phyloP scores from a whole-genome alignment of 768 basidiomycete species.

The Kwoniella mangroviensis region DNA sequence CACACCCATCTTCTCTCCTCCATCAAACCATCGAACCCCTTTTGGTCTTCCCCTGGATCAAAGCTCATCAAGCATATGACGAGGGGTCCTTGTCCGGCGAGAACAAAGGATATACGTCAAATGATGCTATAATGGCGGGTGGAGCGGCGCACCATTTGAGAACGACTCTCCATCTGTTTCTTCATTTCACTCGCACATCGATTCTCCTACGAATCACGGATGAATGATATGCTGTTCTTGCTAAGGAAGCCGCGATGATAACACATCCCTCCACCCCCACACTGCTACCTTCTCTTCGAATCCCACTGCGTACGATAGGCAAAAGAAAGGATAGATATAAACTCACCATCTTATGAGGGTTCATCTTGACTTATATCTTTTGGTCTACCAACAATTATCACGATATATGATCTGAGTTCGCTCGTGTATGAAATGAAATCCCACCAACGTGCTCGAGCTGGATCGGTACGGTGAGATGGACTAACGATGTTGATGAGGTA shows the following conservation, averaged over 20 bases:
- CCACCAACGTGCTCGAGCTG: neutral
- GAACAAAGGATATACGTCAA: constrained; percentile 24
- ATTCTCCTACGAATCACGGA: too few relatives aligned
- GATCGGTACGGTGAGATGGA: neutral
- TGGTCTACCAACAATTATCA: neutral
- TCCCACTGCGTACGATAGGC: neutral
- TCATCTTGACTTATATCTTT: constrained; percentile 36
- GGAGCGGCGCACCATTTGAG: neutral
- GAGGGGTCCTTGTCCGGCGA: neutral
- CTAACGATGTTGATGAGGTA: neutral
- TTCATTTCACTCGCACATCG: neutral
- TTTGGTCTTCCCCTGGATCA: neutral
- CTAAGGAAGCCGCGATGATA: too few relatives aligned
- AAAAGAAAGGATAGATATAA: neutral
- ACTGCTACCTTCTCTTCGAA: neutral
- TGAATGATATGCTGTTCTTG: too few relatives aligned
- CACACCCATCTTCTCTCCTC: neutral
- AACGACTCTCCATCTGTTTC: neutral
- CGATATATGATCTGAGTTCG: neutral
- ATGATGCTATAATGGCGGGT: neutral
- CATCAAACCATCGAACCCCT: neutral
- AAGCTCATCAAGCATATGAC: neutral
- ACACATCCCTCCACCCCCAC: neutral
- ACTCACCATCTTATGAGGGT: constrained; percentile 55
- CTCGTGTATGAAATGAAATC: neutral